Base-by-base conservation (phyloP, 805 yeast species). In the Cyberlindnera mycetangii region DNA sequence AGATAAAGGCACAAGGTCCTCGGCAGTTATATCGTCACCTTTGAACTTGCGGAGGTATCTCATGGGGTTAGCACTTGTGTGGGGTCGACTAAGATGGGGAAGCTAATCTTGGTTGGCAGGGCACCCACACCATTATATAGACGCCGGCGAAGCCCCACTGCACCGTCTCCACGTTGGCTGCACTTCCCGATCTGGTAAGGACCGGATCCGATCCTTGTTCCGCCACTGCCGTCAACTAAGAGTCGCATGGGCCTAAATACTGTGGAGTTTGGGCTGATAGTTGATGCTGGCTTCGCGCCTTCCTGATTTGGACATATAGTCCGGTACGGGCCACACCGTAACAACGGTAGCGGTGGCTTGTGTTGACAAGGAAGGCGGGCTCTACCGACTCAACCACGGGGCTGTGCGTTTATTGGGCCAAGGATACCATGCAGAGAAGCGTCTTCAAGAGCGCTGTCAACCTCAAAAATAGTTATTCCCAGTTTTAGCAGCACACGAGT, bases 41-140 rank as follows among this genome's bases (percentile, higher is more conserved):
- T 31, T 51, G 39, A 53, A 53, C 44, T 53, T 51, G 33, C 48
- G 45, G 7, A 39, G 37, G 37, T 53, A 53, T 48, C 54, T 53
- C 57, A 53, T 53, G 3, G 17, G 30, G 9, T 5, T 15, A n/a
- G n/a, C 9, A 10, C 7, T 11, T 30, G 21, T 32, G n/a, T 32
- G 35, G 11, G 21, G 8, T 9, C 11, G 28, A n/a, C n/a, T n/a
- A n/a, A n/a, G n/a, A n/a, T n/a, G n/a, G n/a, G n/a, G n/a, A n/a
- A n/a, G n/a, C n/a, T n/a, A n/a, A n/a, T n/a, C n/a, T n/a, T n/a
- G 14, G 32, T n/a, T 15, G 32, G 32, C 19, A 18, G 32, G 18
- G 32, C 17, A 16, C 14, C 20, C 17, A 14, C 34, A 16, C 10
- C 7, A n/a, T n/a, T n/a, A n/a, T n/a, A n/a, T n/a, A n/a, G n/a